Percentiles rank a stretch among this genome's conserved stretches.
Conservation (phyloP, 2,329 filamentous ascomycete genomes). For the Neurospora sp. region DNA sequence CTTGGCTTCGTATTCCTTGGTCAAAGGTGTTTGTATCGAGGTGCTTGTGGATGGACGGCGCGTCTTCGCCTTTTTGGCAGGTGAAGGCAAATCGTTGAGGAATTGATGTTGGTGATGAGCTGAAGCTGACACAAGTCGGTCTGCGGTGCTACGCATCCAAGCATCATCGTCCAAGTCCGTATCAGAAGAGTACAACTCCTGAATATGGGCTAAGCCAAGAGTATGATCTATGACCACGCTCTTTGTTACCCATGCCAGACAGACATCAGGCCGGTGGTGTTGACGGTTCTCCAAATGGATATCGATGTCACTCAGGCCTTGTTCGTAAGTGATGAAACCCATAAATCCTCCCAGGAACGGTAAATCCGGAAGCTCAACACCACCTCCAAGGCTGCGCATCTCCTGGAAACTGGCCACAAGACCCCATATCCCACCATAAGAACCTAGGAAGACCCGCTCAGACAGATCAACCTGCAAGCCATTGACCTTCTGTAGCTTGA, state of each 20-base stretch:
- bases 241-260: slow-evolving; percentile 64
- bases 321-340: slow-evolving; percentile 78
- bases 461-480: slow-evolving; percentile 12
- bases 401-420: slow-evolving; percentile 37
- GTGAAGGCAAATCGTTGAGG: slow-evolving; percentile 1
- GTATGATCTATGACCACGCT: slow-evolving; percentile 71
- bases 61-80: slow-evolving; percentile 2
- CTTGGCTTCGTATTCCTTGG: slow-evolving; percentile 50
- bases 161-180: slow-evolving; percentile 6
- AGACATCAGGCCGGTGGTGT: slow-evolving; percentile 55
- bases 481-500: slow-evolving; percentile 11
- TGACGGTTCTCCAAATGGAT: slow-evolving; percentile 28
- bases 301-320: slow-evolving; percentile 55
- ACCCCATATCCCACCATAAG: slow-evolving; percentile 35
- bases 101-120: not conserved
- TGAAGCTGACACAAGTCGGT: slow-evolving; percentile 16
- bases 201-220: slow-evolving; percentile 51
- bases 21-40: slow-evolving; percentile 30
- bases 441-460: slow-evolving; percentile 20
- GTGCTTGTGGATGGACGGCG: slow-evolving; percentile 11
- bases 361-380: slow-evolving; percentile 20
- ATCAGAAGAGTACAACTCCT: slow-evolving; percentile 45
- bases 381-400: slow-evolving; percentile 16
- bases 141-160: slow-evolving; percentile 35
- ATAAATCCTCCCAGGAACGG: slow-evolving; percentile 78